Percentiles rank a stretch among this genome's conserved stretches.
These are phyloP conservation scores for Dillenia suffruticosa DNA, from an alignment of 164 flowering plant species.

Conservation along the genomic window DNA sequence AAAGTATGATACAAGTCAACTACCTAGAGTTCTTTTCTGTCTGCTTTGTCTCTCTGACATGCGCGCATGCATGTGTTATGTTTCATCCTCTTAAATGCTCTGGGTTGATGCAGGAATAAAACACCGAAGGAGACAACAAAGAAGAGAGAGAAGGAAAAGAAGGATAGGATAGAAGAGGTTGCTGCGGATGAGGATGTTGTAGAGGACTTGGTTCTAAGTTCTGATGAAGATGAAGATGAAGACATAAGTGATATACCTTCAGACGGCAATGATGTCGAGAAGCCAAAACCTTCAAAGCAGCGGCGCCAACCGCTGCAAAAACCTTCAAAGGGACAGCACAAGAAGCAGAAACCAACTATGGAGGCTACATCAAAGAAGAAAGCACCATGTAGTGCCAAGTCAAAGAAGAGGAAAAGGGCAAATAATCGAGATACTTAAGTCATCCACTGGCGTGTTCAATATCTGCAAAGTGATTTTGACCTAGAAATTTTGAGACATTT, in stretches of 20 bases:
- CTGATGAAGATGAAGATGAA: conserved; percentile 41
- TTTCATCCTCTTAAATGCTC: background rate
- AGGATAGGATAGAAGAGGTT: conserved; percentile 17
- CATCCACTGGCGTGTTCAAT: too few species aligned
- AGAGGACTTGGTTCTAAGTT: conserved; percentile 57
- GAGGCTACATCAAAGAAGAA: conserved; percentile 9
- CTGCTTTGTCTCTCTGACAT: conserved; percentile 1
- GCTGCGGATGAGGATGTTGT: conserved; percentile 51
- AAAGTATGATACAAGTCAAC: conserved; percentile 33
- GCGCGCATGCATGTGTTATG: background rate
- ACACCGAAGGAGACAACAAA: conserved; percentile 19
- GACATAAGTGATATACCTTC: conserved; percentile 10
- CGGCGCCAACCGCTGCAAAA: conserved; percentile 4
- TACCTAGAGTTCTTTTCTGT: background rate
- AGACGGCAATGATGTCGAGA: conserved; percentile 13
- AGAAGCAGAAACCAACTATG: conserved; percentile 16
- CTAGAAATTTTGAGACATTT: too few species aligned
- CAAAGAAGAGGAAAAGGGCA: conserved; percentile 17
- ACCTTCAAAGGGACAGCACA: background rate
- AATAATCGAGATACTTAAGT: conserved; percentile 1
- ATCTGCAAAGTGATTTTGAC: too few species aligned
- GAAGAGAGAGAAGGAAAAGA: conserved; percentile 17
- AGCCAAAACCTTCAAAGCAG: background rate
- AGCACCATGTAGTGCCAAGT: conserved; percentile 10
- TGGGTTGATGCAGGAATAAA: conserved; percentile 17